phyloP scores from a whole-genome alignment of 352 stramenopile species.

The Globisporangium polare region DNA sequence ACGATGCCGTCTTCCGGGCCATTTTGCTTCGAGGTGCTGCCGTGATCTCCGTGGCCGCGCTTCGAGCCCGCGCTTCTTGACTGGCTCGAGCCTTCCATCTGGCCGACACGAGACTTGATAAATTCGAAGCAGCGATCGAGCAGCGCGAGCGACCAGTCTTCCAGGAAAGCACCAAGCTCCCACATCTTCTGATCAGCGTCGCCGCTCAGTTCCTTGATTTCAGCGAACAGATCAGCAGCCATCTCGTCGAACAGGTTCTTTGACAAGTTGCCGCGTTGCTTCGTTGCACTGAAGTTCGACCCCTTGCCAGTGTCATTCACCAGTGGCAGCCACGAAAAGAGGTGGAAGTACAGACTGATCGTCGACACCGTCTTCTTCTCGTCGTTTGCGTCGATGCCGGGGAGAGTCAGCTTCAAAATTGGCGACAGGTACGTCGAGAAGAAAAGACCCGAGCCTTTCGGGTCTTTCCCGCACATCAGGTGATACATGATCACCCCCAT shows the following conservation, averaged over 20 bases:
- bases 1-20: constrained; percentile 44
- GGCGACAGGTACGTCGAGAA: constrained; percentile 55
- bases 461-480: constrained; percentile 56
- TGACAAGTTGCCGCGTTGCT: constrained; percentile 29
- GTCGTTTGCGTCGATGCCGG: constrained; percentile 75
- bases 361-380: constrained; percentile 71
- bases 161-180: constrained; percentile 51
- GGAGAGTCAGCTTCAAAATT: constrained; percentile 56
- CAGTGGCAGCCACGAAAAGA: constrained; percentile 66
- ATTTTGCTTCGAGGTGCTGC: constrained; percentile 16
- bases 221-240: constrained; percentile 36
- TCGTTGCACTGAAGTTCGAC: constrained; percentile 28
- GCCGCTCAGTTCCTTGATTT: constrained; percentile 22
- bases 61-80: constrained; percentile 15
- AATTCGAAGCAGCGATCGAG: constrained; percentile 67
- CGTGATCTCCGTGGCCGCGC: constrained; percentile 13
- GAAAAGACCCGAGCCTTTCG: constrained; percentile 37
- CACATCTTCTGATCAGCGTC: constrained; percentile 53
- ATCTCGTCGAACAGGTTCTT: constrained; percentile 39
- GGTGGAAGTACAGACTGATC: constrained; percentile 59
- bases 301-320: constrained; percentile 60
- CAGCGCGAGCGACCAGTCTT: constrained; percentile 63
- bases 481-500: constrained; percentile 59
- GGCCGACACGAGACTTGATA: constrained; percentile 46
- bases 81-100: constrained; percentile 24